phyloP scores from a whole-genome alignment of 352 stramenopile genomes.

The Discostella stelligera region DNA sequence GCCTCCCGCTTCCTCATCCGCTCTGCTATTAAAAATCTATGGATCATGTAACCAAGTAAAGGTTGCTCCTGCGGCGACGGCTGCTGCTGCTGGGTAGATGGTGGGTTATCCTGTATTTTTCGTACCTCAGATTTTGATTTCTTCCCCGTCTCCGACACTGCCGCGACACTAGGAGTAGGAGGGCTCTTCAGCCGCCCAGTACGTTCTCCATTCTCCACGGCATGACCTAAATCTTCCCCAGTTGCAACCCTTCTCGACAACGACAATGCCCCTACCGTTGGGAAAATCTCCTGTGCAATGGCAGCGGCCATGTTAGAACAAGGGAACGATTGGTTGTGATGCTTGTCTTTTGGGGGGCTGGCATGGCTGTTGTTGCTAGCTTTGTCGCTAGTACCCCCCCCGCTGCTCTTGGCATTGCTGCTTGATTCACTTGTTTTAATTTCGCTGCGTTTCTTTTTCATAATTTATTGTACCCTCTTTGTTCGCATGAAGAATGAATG shows the following conservation, averaged over 20 bases:
- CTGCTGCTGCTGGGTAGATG: not conserved
- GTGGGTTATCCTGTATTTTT: not conserved
- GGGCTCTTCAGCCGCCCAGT: not conserved
- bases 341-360: not conserved
- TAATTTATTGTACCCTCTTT: not conserved
- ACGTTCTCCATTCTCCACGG: too few relatives aligned
- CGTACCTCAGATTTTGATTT: not conserved
- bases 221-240: not conserved
- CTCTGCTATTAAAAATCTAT: constrained; percentile 18
- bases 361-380: not conserved
- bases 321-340: constrained; percentile 1
- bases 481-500: too few relatives aligned
- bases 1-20: constrained; percentile 8
- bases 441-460: constrained; percentile 13
- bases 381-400: not conserved
- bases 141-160: not conserved
- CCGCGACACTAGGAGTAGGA: not conserved
- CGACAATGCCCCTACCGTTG: not conserved
- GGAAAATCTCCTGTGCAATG: constrained; percentile 26
- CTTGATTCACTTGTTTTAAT: constrained; percentile 1
- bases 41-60: constrained; percentile 23
- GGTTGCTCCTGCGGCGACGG: constrained; percentile 7
- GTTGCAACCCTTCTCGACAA: not conserved
- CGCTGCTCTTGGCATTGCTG: not conserved
- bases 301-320: constrained; percentile 13